Percentiles rank a stretch among this genome's conserved stretches.
These are phyloP conservation scores for Sarocladium kiliense DNA, from an alignment of 2,329 filamentous ascomycete genomes.

Conservation along the genomic window DNA sequence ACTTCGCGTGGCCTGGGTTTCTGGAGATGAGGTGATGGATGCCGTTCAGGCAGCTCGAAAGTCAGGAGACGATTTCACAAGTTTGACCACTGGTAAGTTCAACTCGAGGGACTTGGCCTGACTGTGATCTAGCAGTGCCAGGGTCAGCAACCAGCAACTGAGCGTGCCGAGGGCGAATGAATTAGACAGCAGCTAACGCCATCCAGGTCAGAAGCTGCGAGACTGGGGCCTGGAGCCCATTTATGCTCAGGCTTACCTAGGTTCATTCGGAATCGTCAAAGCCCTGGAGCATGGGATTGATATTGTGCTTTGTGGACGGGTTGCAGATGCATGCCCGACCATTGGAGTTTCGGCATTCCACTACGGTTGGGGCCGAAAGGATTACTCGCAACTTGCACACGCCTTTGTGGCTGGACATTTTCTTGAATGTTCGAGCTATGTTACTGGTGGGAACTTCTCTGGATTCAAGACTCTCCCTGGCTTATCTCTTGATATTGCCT, in stretches of 20 bases:
- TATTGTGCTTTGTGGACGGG: slow-evolving; percentile 37
- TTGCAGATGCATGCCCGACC: slow-evolving; percentile 40
- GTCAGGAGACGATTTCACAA: slow-evolving; percentile 17
- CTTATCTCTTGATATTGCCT: slow-evolving; percentile 30
- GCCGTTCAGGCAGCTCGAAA: slow-evolving; percentile 18
- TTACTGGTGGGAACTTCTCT: slow-evolving; percentile 46
- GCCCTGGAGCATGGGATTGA: slow-evolving; percentile 33
- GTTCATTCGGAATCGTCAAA: slow-evolving; percentile 37
- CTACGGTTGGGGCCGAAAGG: slow-evolving; percentile 39
- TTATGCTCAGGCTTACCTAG: slow-evolving; percentile 36
- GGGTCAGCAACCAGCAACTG: no score
- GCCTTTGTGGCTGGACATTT: slow-evolving; percentile 41
- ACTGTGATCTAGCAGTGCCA: no score
- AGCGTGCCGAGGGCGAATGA: no score
- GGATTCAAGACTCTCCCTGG: slow-evolving; percentile 25
- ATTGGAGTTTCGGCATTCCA: slow-evolving; percentile 48
- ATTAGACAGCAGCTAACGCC: no score
- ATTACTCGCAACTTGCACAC: slow-evolving; percentile 41
- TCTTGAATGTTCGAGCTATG: slow-evolving; percentile 47
- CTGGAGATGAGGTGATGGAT: slow-evolving; percentile 27
- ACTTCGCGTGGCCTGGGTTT: slow-evolving; percentile 27
- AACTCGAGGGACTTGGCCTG: no score
- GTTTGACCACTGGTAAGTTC: slow-evolving; percentile 17
- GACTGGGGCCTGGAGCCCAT: slow-evolving; percentile 20
- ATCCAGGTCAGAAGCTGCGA: no score